Percentiles rank a stretch among this genome's conserved stretches.
phyloP scores from a whole-genome alignment of 2,329 filamentous ascomycete genomes.

The Hypoxylon sp. region DNA sequence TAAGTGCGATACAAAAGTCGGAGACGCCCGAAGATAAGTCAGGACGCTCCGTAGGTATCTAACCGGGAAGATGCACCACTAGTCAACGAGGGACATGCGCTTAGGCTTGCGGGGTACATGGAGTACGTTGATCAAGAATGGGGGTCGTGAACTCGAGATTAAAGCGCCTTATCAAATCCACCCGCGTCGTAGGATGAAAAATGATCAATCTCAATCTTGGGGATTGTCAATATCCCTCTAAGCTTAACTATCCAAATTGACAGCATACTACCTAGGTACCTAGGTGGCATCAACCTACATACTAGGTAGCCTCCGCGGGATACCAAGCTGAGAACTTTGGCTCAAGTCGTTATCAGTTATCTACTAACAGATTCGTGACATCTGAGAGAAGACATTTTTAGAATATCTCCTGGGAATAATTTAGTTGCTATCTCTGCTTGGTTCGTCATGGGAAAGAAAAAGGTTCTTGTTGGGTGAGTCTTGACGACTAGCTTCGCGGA shows the following conservation, averaged over 20 bases:
- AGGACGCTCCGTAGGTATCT: background rate
- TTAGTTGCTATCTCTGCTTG: background rate
- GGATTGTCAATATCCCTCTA: background rate
- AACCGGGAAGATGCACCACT: background rate
- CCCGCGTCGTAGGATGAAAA: conserved; percentile 9
- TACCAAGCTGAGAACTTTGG: conserved; percentile 9
- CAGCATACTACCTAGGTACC: too few relatives aligned
- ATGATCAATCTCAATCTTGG: background rate
- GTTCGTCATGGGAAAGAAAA: conserved; percentile 43
- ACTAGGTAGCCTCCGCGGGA: conserved; percentile 10
- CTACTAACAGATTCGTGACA: background rate
- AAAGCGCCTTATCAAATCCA: conserved; percentile 21
- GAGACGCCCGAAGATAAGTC: conserved; percentile 18
- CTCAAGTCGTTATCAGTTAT: conserved; percentile 3
- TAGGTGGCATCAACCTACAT: background rate
- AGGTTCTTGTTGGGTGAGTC: conserved; percentile 42
- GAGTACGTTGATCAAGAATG: conserved; percentile 30
- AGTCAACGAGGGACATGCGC: background rate
- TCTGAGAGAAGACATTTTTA: background rate
- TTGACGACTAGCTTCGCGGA: background rate
- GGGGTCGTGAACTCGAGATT: conserved; percentile 21
- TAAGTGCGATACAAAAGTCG: conserved; percentile 5
- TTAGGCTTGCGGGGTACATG: conserved; percentile 36
- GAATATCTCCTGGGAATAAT: background rate
- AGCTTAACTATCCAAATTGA: background rate